A percentile compares a stretch with the other conserved stretches of the same genome.
phyloP scores from a whole-genome alignment of 2,329 filamentous ascomycete species.

The Pseudofabraea citricarpa region DNA sequence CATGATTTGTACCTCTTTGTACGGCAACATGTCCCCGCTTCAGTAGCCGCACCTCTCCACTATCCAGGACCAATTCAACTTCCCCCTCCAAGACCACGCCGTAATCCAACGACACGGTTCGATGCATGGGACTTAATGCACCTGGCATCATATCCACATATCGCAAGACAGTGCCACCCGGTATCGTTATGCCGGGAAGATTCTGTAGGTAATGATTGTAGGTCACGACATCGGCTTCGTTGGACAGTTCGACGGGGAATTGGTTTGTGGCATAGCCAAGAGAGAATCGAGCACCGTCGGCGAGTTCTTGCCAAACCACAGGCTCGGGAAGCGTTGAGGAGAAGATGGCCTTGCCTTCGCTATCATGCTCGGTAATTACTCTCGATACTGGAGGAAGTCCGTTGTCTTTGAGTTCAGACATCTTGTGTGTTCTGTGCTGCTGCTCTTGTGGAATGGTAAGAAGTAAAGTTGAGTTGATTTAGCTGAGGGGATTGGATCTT shows the following conservation, averaged over 20 bases:
- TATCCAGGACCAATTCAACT: slow-evolving; percentile 20
- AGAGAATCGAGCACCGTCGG: slow-evolving; percentile 14
- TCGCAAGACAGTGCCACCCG: slow-evolving; percentile 16
- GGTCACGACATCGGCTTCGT: slow-evolving; percentile 9
- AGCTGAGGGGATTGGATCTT: too few relatives aligned
- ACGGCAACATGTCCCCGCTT: slow-evolving; percentile 16
- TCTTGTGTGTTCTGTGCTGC: background rate
- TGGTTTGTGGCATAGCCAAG: slow-evolving; percentile 18
- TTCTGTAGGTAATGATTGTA: slow-evolving; percentile 8
- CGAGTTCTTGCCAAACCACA: slow-evolving; percentile 11
- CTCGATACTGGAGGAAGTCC: slow-evolving; percentile 9
- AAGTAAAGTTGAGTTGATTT: too few relatives aligned
- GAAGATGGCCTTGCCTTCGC: slow-evolving; percentile 18
- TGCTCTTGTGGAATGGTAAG: background rate
- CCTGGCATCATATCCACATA: slow-evolving; percentile 20
- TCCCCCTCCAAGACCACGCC: slow-evolving; percentile 21
- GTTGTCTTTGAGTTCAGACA: slow-evolving; percentile 2
- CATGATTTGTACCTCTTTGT: slow-evolving; percentile 22
- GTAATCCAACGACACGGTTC: slow-evolving; percentile 21
- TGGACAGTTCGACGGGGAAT: slow-evolving; percentile 13
- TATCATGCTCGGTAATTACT: slow-evolving; percentile 19
- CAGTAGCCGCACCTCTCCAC: slow-evolving; percentile 14
- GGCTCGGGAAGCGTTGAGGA: slow-evolving; percentile 9
- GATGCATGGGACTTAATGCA: slow-evolving; percentile 18
- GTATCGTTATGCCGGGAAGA: slow-evolving; percentile 10